Evolutionary conservation across 2,329 filamentous ascomycete species (phyloP).

Genomic region (Bipolaris cookei): DNA sequence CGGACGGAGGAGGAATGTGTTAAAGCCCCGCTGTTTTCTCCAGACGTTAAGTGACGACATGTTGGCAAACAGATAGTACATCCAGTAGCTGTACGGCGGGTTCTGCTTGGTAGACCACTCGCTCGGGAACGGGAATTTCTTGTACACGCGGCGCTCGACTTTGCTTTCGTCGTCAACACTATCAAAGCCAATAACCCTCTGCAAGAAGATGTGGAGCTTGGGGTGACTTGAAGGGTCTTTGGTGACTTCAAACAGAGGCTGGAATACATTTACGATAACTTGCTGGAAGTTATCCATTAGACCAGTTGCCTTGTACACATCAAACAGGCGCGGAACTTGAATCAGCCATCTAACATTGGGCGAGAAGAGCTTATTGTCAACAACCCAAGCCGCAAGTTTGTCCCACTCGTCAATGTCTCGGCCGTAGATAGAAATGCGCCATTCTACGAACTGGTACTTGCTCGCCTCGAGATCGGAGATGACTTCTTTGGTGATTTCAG

Average conservation of each 20-base stretch:
- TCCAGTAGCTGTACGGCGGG: constrained; percentile 98
- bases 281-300: constrained; percentile 91
- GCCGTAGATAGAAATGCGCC: constrained; percentile 97
- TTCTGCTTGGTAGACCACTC: constrained; percentile 93
- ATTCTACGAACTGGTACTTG: constrained; percentile 99
- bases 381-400: constrained; percentile 94
- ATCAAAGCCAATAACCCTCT: constrained; percentile 95
- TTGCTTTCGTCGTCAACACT: constrained; percentile 99
- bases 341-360: constrained; percentile 98
- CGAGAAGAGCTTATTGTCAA: constrained; percentile 97
- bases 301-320: constrained; percentile 89
- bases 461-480: constrained; percentile 96
- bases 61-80: constrained; percentile 96
- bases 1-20: constrained; percentile 89
- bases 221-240: constrained; percentile 84
- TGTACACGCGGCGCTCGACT: constrained; percentile 88
- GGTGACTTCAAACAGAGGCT: constrained; percentile 93
- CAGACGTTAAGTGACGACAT: constrained; percentile 90
- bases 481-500: constrained; percentile 97
- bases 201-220: constrained; percentile 92
- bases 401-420: constrained; percentile 95
- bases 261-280: constrained; percentile 88
- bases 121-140: constrained; percentile 90
- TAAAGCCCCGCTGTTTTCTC: constrained; percentile 90
- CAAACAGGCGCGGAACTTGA: constrained; percentile 91